Base-by-base conservation (phyloP, 2,329 filamentous ascomycete genomes). In the Cercospora beticola region DNA sequence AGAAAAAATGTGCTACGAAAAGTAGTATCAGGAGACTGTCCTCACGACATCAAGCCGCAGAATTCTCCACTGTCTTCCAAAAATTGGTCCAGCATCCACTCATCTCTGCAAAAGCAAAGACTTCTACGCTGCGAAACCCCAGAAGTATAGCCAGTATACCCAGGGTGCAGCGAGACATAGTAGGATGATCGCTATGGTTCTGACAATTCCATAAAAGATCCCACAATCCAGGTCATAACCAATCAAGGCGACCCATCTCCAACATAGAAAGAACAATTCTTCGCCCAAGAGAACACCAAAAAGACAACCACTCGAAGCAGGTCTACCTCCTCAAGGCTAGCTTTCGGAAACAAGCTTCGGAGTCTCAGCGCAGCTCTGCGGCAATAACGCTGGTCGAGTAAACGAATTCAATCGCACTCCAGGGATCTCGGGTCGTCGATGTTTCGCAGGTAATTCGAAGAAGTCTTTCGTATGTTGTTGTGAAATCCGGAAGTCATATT, bases 301-400 rank as follows among this genome's bases (percentile, higher is more conserved):
- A 60, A 49, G 52, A 63, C 62, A 68, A 68, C 73, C 72, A 72
- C 75, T 74, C 74, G 72, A 74, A 75, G 73, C 75, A 72, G 70
- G 76, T 76, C 76, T 77, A 76, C 76, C 75, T 77, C 75, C 75
- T 76, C 74, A 72, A 75, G 75, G 69, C 75, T 76, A 65, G 76
- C 75, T 74, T 69, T 75, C 61, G 74, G 76, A 77, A 77, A 76
- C 75, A 72, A 73, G 72, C 73, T 68, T 73, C 70, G 71, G 68
- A 69, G 70, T 65, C 67, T 68, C 63, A 62, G 43, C 52, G 56
- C 33, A 46, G 66, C 36, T 64, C 56, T 46, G 46, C 30, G 59
- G 64, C 66, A 73, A 54, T 71, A 43, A 52, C 40, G 40, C 59
- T 66, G 67, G 64, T 66, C 62, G 69, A 63, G 71, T 68, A 54